These are phyloP conservation scores for Pyrrhoderma lamaoense DNA, from an alignment of 1,284 basidiomycete genomes.

Conservation along the genomic window DNA sequence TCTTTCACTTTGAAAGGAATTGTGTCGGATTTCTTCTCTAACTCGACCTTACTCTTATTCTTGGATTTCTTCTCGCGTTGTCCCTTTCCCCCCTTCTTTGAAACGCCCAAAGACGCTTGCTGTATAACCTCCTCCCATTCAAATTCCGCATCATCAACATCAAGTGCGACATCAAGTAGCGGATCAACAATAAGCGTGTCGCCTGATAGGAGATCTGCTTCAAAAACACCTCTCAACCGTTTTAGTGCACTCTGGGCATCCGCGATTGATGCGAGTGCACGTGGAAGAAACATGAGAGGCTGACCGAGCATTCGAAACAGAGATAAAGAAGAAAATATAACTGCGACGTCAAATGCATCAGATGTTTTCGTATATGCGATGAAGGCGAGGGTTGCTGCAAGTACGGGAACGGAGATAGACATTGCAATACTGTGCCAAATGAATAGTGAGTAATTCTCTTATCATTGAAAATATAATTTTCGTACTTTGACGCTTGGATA, in stretches of 20 bases:
- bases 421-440: conserved; percentile 25
- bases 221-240: conserved; percentile 49
- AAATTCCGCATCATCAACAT: conserved; percentile 51
- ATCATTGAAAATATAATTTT: conserved; percentile 1
- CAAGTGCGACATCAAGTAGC: conserved; percentile 41
- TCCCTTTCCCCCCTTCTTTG: conserved; percentile 14
- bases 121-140: conserved; percentile 46
- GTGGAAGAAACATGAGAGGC: conserved; percentile 64
- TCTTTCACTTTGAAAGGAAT: conserved; percentile 45
- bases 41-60: conserved; percentile 13
- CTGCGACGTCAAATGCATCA: conserved; percentile 49
- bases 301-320: conserved; percentile 64
- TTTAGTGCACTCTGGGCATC: conserved; percentile 58
- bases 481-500: conserved; percentile 55
- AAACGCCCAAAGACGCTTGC: conserved; percentile 24
- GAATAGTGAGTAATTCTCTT: background rate
- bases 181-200: conserved; percentile 38
- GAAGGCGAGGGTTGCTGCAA: conserved; percentile 72
- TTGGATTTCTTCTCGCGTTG: background rate
- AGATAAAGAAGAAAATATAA: conserved; percentile 66
- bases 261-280: conserved; percentile 54
- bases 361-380: conserved; percentile 59
- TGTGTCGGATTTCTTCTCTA: conserved; percentile 23
- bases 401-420: conserved; percentile 45
- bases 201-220: conserved; percentile 46